phyloP scores from a whole-genome alignment of 1,284 basidiomycete genomes.

The Mycena sp. region DNA sequence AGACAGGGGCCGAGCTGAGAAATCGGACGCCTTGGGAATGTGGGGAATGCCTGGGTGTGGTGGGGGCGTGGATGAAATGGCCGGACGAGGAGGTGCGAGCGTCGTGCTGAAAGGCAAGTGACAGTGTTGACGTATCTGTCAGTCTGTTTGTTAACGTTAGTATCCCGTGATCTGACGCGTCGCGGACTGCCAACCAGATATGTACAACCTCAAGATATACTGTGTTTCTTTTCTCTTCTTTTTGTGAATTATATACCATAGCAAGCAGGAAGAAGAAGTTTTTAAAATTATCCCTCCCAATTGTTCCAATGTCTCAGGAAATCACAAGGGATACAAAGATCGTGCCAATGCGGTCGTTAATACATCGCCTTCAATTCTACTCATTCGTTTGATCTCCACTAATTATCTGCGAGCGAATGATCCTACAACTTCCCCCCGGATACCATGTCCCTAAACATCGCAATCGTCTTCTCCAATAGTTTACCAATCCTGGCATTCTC shows the following conservation, averaged over 20 bases:
- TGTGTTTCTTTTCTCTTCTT: background rate
- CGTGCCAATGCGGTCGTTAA: background rate
- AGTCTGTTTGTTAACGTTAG: constrained; percentile 2
- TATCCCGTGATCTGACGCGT: background rate
- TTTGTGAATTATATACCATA: constrained; percentile 4
- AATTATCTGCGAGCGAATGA: constrained; percentile 10
- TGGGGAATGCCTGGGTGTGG: no score
- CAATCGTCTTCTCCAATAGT: constrained; percentile 38
- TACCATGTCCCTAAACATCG: constrained; percentile 39
- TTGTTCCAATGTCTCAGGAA: constrained; percentile 1
- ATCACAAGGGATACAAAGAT: background rate
- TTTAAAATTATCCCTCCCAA: constrained; percentile 3
- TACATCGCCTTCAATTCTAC: constrained; percentile 8
- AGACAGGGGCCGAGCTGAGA: no score
- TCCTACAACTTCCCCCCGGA: constrained; percentile 29
- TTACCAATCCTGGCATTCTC: constrained; percentile 37
- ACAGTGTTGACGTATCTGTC: background rate
- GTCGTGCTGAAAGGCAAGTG: no score
- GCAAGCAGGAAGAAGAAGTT: background rate
- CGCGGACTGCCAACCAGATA: constrained; percentile 1
- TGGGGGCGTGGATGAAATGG: no score
- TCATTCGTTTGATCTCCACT: constrained; percentile 1
- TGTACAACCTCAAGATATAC: constrained; percentile 1
- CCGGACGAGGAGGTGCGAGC: no score
- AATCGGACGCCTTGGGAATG: no score